phyloP scores from a whole-genome alignment of 805 yeast species.

The Cyberlindnera meyerae region DNA sequence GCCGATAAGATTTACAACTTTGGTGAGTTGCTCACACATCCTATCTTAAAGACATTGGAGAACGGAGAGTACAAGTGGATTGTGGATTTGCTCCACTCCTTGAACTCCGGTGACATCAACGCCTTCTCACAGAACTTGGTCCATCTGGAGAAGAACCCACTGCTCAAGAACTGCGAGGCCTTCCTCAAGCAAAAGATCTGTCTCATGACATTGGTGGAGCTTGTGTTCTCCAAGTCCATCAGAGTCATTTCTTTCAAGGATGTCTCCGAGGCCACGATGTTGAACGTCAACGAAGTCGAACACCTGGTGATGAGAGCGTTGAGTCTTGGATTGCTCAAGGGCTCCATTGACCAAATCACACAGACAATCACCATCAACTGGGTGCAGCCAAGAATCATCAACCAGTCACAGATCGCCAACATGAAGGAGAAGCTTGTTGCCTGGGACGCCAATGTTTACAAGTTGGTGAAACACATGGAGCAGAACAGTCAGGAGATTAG shows the following conservation, averaged over 20 bases:
- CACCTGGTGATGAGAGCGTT: slow-evolving; percentile 88
- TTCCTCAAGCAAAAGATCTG: slow-evolving; percentile 88
- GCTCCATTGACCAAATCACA: slow-evolving; percentile 85
- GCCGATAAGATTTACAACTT: slow-evolving; percentile 93
- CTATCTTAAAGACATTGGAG: slow-evolving; percentile 54
- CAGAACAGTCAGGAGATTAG: slow-evolving; percentile 59
- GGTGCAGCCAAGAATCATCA: slow-evolving; percentile 95
- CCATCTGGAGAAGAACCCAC: slow-evolving; percentile 43
- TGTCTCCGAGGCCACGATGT: slow-evolving; percentile 66
- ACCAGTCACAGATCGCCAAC: slow-evolving; percentile 66
- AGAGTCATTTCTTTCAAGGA: slow-evolving; percentile 70
- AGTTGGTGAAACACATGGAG: slow-evolving; percentile 57
- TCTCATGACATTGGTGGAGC: slow-evolving; percentile 85
- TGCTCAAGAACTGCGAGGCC: slow-evolving; percentile 51
- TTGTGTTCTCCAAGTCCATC: slow-evolving; percentile 73
- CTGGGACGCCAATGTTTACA: slow-evolving; percentile 76
- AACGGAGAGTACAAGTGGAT: slow-evolving; percentile 61
- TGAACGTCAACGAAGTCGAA: slow-evolving; percentile 68
- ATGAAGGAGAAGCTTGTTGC: slow-evolving; percentile 68
- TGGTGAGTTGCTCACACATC: slow-evolving; percentile 91
- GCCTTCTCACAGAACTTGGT: slow-evolving; percentile 51
- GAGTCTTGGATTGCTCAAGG: slow-evolving; percentile 75
- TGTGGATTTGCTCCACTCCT: slow-evolving; percentile 57
- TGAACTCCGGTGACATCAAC: slow-evolving; percentile 74
- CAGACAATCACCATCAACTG: slow-evolving; percentile 77